Evolutionary conservation across 768 basidiomycete species (phyloP).

Genomic region (Tylopilus felleus): DNA sequence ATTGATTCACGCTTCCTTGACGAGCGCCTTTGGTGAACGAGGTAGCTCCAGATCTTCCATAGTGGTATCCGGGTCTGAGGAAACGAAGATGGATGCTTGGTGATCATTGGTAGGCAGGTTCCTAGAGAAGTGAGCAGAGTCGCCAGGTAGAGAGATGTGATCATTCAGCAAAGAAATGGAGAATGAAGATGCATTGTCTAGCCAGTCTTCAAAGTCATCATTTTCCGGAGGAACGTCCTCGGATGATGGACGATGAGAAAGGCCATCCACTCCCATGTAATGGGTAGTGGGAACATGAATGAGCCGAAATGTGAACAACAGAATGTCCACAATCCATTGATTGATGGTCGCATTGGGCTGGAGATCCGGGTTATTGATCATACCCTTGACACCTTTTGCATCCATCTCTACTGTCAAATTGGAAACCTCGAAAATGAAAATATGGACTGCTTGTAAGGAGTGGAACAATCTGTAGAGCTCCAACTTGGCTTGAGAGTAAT

Average conservation of each 20-base stretch:
- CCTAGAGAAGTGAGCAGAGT: no score
- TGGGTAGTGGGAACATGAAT: not conserved
- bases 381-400: not conserved
- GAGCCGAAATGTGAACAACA: not conserved
- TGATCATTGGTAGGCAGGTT: no score
- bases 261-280: not conserved
- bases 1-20: no score
- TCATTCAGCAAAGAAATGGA: not conserved
- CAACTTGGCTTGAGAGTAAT: not conserved
- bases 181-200: no score
- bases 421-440: no score
- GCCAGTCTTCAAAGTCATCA: not conserved
- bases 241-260: not conserved
- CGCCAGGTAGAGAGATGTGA: not conserved
- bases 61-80: no score
- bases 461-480: not conserved
- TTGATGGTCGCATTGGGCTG: not conserved
- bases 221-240: not conserved
- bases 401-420: no score
- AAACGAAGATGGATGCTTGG: no score
- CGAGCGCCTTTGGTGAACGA: no score
- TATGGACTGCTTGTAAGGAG: rapidly evolving
- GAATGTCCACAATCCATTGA: not conserved
- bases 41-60: no score
- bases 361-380: not conserved